Evolutionary conservation across 495 filamentous ascomycete genomes (phyloP).

Genomic region (Penicillium cinerascens): DNA sequence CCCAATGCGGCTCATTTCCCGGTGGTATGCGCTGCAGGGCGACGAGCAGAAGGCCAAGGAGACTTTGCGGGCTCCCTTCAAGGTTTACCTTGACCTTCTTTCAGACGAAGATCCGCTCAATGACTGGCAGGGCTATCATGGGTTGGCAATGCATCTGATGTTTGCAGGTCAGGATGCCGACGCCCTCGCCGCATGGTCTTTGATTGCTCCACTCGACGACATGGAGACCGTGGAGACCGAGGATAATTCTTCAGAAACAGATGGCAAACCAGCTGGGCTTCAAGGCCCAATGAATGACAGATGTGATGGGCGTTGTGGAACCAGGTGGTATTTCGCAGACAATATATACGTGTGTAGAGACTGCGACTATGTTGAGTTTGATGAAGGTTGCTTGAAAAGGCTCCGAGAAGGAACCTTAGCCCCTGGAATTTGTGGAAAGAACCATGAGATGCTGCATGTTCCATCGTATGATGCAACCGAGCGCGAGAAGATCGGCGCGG

Average conservation of each 20-base stretch:
- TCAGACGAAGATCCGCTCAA: conserved; percentile 43
- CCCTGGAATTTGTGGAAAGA: conserved; percentile 29
- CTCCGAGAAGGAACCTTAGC: conserved; percentile 24
- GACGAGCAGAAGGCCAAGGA: conserved; percentile 23
- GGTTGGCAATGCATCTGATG: conserved; percentile 21
- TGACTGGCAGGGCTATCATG: conserved; percentile 35
- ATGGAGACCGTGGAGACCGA: not conserved
- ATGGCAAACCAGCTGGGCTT: not conserved
- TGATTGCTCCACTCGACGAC: conserved; percentile 4
- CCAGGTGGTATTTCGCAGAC: conserved; percentile 19
- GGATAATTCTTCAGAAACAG: not conserved
- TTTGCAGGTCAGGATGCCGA: conserved; percentile 12
- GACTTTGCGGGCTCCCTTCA: conserved; percentile 27
- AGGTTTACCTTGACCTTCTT: conserved; percentile 36
- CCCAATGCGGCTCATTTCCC: conserved; percentile 13
- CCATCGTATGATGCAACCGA: conserved; percentile 29
- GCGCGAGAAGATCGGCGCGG: conserved; percentile 13
- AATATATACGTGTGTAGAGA: conserved; percentile 36
- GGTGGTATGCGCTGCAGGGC: conserved; percentile 27
- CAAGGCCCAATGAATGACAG: conserved; percentile 8
- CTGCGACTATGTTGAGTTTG: conserved; percentile 31
- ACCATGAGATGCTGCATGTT: conserved; percentile 36
- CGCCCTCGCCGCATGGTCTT: conserved; percentile 18
- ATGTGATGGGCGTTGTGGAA: conserved; percentile 26
- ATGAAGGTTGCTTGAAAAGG: conserved; percentile 26